A percentile compares a stretch with the other conserved stretches of the same genome.
Conservation (phyloP, 2,329 filamentous ascomycete species). For the Apiospora saccharicola region DNA sequence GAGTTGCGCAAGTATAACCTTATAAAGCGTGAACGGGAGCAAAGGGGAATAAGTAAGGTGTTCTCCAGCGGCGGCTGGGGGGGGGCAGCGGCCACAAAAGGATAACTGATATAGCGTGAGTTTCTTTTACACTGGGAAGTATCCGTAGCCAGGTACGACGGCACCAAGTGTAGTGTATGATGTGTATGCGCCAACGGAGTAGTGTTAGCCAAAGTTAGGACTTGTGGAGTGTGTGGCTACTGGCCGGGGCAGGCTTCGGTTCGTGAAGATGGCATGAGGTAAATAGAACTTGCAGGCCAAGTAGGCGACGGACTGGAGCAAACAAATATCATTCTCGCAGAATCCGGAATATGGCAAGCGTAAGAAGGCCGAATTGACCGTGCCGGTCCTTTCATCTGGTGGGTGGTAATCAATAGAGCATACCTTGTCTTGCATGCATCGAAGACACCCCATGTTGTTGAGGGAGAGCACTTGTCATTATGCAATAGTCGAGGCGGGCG, state of each 20-base stretch:
- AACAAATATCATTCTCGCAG: background rate
- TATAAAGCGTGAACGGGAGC: slow-evolving; percentile 15
- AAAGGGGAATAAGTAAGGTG: slow-evolving; percentile 7
- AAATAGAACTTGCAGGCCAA: background rate
- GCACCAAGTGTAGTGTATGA: background rate
- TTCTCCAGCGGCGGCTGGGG: background rate
- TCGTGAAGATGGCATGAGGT: background rate
- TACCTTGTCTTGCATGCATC: slow-evolving; percentile 3
- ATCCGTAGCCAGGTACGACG: slow-evolving; percentile 7
- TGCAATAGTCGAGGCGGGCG: slow-evolving; percentile 1
- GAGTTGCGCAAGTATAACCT: slow-evolving; percentile 15
- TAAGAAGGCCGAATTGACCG: background rate
- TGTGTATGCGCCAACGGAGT: background rate
- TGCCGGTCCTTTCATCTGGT: background rate
- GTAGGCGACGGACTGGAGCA: background rate
- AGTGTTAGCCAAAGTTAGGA: slow-evolving; percentile 8
- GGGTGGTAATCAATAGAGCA: background rate
- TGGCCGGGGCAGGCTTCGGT: background rate
- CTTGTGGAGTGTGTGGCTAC: background rate
- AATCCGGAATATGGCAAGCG: background rate
- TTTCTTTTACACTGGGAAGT: slow-evolving; percentile 8
- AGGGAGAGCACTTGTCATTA: background rate
- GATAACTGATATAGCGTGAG: background rate
- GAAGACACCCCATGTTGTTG: background rate
- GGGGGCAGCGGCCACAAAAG: background rate